These are phyloP conservation scores for Fusarium concolor DNA, from an alignment of 2,329 filamentous ascomycete genomes.

Conservation along the genomic window DNA sequence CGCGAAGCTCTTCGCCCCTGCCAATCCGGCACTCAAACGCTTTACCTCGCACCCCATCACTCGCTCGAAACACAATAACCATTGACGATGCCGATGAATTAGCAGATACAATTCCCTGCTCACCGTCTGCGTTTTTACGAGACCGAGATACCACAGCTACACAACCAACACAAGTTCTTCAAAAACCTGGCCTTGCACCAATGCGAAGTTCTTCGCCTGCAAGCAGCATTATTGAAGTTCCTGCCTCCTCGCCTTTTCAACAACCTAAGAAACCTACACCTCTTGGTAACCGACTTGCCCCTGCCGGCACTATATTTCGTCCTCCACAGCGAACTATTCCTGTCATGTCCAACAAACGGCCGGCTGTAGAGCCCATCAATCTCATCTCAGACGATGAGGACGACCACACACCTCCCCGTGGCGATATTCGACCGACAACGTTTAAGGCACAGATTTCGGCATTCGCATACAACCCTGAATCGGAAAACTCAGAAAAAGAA, in stretches of 20 bases:
- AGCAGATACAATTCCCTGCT: conserved; percentile 60
- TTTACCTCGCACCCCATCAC: conserved; percentile 45
- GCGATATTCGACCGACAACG: conserved; percentile 71
- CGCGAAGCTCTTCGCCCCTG: conserved; percentile 48
- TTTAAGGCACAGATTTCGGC: conserved; percentile 58
- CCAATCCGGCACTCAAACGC: conserved; percentile 48
- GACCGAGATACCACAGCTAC: conserved; percentile 51
- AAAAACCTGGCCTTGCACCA: conserved; percentile 52
- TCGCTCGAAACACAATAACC: conserved; percentile 39
- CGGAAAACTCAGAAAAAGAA: conserved; percentile 49
- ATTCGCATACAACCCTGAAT: conserved; percentile 62
- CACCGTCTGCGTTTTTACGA: conserved; percentile 53
- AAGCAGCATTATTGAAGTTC: conserved; percentile 76
- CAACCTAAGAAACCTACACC: conserved; percentile 47
- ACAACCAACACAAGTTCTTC: conserved; percentile 62
- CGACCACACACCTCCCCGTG: conserved; percentile 62
- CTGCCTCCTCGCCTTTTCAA: conserved; percentile 85
- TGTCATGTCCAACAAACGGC: conserved; percentile 49
- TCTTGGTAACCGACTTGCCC: conserved; percentile 74
- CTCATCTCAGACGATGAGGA: conserved; percentile 63
- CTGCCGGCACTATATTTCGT: conserved; percentile 78
- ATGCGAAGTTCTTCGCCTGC: conserved; percentile 57
- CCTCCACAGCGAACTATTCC: conserved; percentile 54
- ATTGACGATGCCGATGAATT: conserved; percentile 60
- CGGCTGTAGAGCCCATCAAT: conserved; percentile 57